phyloP scores from a whole-genome alignment of 2,329 filamentous ascomycete species.

The Colletotrichum phormii region DNA sequence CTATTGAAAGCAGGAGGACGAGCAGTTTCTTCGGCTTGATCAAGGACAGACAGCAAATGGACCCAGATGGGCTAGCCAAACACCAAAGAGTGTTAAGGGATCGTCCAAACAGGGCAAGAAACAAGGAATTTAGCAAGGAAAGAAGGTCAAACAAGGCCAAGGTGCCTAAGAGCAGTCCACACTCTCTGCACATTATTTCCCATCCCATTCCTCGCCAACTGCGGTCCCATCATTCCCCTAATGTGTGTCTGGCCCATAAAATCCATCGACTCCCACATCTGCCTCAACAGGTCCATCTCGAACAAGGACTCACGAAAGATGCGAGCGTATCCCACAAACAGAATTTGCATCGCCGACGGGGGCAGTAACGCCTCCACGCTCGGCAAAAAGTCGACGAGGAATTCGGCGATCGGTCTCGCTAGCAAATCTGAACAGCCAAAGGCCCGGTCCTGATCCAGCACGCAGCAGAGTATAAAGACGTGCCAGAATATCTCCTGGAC shows the following conservation, averaged over 20 bases:
- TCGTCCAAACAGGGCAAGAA: background rate
- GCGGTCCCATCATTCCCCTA: constrained; percentile 21
- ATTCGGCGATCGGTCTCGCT: constrained; percentile 40
- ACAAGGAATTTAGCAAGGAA: background rate
- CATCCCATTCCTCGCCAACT: constrained; percentile 19
- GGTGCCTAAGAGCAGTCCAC: constrained; percentile 31
- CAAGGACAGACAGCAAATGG: background rate
- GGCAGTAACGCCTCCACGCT: constrained; percentile 26
- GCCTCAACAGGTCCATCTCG: constrained; percentile 28
- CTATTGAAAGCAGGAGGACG: background rate
- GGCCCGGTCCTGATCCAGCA: constrained; percentile 42
- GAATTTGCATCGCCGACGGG: constrained; percentile 13
- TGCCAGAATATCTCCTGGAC: constrained; percentile 32
- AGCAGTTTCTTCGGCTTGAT: background rate
- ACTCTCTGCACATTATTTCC: constrained; percentile 25
- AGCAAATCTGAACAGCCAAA: constrained; percentile 44
- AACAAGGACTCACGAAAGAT: constrained; percentile 26
- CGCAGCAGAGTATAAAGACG: constrained; percentile 41
- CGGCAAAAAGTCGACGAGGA: constrained; percentile 41
- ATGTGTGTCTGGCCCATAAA: constrained; percentile 12
- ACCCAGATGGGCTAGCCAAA: background rate
- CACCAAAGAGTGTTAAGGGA: background rate
- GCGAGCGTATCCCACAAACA: constrained; percentile 31
- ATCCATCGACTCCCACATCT: constrained; percentile 34
- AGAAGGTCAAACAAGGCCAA: constrained; percentile 14